Evolutionary conservation across 805 yeast species (phyloP).

Genomic region (Kuraishia piskuri): DNA sequence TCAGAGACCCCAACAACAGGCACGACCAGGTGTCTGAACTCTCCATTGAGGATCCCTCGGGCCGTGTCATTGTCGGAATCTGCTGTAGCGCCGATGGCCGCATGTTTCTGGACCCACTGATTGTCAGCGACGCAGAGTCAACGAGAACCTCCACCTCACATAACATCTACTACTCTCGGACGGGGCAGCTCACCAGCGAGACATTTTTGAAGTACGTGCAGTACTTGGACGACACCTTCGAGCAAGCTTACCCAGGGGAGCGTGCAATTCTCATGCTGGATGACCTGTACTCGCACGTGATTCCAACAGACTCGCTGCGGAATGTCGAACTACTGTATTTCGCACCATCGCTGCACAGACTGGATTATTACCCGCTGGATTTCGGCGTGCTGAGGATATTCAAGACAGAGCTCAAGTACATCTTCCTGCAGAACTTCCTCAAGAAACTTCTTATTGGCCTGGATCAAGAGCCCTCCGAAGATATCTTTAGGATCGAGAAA

Average conservation of each 20-base stretch:
- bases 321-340: constrained; percentile 23
- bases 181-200: constrained; percentile 17
- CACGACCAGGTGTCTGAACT: constrained; percentile 6
- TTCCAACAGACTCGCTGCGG: constrained; percentile 20
- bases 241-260: constrained; percentile 8
- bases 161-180: constrained; percentile 14
- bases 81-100: constrained; percentile 21
- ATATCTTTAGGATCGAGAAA: constrained; percentile 9
- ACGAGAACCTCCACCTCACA: constrained; percentile 5
- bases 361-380: constrained; percentile 21
- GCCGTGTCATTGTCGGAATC: constrained; percentile 17
- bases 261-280: constrained; percentile 23
- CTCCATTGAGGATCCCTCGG: constrained; percentile 9
- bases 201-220: constrained; percentile 16
- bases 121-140: constrained; percentile 14
- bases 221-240: constrained; percentile 10
- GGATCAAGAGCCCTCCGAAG: not conserved
- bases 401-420: constrained; percentile 18
- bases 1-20: constrained; percentile 7
- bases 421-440: constrained; percentile 10
- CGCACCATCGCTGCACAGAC: constrained; percentile 10
- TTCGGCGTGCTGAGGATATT: constrained; percentile 24
- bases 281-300: constrained; percentile 25
- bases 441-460: constrained; percentile 6
- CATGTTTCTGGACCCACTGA: constrained; percentile 17